phyloP scores from a whole-genome alignment of 129 eudicot genomes.

The Dittrichia graveolens region DNA sequence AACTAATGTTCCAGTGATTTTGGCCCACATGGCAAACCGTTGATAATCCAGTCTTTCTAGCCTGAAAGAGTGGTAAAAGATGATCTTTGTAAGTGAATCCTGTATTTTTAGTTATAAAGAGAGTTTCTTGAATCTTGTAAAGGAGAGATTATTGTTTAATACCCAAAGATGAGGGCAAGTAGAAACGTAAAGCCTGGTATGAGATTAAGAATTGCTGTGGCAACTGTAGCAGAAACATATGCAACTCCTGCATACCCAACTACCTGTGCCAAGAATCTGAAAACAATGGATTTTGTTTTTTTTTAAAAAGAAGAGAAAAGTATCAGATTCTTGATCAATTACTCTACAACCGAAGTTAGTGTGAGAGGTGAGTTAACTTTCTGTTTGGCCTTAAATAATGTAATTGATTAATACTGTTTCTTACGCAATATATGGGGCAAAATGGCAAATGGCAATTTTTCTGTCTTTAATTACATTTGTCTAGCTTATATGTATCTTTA shows the following conservation, averaged over 20 bases:
- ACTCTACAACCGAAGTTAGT: background rate
- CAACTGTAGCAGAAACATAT: slow-evolving; percentile 52
- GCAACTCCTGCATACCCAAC: slow-evolving; percentile 55
- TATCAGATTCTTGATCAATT: background rate
- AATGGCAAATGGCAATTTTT: background rate
- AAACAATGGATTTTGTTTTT: background rate
- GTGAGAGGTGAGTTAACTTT: too few species aligned
- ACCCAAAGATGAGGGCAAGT: slow-evolving; percentile 65
- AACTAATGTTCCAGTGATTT: slow-evolving; percentile 41
- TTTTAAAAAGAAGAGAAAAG: background rate
- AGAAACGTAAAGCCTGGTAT: slow-evolving; percentile 61
- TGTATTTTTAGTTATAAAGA: slow-evolving; percentile 1
- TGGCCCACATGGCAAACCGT: slow-evolving; percentile 41
- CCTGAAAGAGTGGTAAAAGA: slow-evolving; percentile 39
- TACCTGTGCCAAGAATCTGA: slow-evolving; percentile 54
- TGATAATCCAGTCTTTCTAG: slow-evolving; percentile 56
- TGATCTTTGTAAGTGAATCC: background rate
- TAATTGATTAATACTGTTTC: too few species aligned
- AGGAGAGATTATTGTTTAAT: background rate
- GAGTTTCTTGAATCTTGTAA: background rate
- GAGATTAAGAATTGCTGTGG: slow-evolving; percentile 59
- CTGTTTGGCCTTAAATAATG: too few species aligned
- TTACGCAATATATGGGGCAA: background rate
- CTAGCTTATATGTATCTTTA: background rate
- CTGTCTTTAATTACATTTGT: background rate